Percentiles rank a stretch among this genome's conserved stretches.
Conservation (phyloP, 2,329 filamentous ascomycete genomes). For the Celoporthe dispersa region DNA sequence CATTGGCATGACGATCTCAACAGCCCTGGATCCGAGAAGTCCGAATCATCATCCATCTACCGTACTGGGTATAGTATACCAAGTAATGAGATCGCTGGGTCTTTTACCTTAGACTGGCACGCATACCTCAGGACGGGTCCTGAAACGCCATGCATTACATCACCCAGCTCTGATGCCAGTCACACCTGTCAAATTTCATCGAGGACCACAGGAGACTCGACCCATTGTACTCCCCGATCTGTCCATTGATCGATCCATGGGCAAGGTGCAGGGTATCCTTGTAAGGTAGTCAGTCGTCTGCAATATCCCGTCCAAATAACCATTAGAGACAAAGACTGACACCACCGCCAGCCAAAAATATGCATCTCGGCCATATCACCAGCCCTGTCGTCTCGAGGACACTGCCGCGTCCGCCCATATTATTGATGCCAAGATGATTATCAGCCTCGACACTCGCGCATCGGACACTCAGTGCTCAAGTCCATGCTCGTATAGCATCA, state of each 20-base stretch:
- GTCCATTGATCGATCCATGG: background rate
- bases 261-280: background rate
- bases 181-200: background rate
- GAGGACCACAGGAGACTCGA: background rate
- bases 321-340: background rate
- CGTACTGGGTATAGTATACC: too few relatives aligned
- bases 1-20: background rate
- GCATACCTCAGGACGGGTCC: background rate
- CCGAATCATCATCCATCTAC: background rate
- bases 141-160: background rate
- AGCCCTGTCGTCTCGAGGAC: too few relatives aligned
- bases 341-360: background rate
- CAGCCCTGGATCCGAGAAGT: background rate
- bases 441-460: background rate
- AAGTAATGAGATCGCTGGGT: too few relatives aligned
- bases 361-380: background rate
- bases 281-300: background rate
- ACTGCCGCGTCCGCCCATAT: too few relatives aligned
- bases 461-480: background rate
- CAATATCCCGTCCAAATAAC: background rate
- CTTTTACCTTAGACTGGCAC: background rate
- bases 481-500: background rate
- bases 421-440: background rate
- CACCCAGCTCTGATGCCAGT: background rate
- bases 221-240: background rate